Evolutionary conservation across 805 yeast genomes (phyloP).

Genomic region (Zygosaccharomyces rouxii): DNA sequence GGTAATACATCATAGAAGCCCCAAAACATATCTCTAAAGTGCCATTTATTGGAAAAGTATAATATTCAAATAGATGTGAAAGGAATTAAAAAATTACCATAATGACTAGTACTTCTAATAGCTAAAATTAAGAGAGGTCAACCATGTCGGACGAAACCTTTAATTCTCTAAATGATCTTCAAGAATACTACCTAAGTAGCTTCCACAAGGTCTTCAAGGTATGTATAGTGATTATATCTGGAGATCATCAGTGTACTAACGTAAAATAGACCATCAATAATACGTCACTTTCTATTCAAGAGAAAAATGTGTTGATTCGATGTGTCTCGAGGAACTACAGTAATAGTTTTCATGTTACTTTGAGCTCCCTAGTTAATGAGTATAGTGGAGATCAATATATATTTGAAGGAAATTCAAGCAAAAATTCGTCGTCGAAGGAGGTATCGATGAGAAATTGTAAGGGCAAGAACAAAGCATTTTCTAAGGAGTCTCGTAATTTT

Average conservation of each 20-base stretch:
- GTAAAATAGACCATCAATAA: neutral
- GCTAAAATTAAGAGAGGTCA: neutral
- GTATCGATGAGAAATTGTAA: neutral
- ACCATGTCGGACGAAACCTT: neutral
- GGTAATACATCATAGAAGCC: neutral
- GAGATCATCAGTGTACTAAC: neutral
- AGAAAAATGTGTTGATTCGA: neutral
- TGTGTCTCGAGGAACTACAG: neutral
- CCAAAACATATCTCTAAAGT: neutral
- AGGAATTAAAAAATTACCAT: neutral
- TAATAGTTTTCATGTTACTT: neutral
- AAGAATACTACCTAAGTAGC: neutral
- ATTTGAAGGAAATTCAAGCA: neutral
- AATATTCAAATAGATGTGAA: neutral
- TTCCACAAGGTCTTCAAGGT: neutral
- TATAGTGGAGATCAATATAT: neutral
- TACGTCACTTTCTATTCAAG: neutral
- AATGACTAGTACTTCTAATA: neutral
- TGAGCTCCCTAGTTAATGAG: neutral
- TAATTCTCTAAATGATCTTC: neutral
- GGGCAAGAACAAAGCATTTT: constrained; percentile 5
- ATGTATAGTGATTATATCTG: neutral
- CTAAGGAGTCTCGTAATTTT: constrained; percentile 16
- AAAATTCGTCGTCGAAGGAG: neutral
- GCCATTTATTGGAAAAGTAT: neutral